Percentiles rank a stretch among this genome's conserved stretches.
phyloP scores from a whole-genome alignment of 106 monocot species.

The Apostasia shenzhenica region DNA sequence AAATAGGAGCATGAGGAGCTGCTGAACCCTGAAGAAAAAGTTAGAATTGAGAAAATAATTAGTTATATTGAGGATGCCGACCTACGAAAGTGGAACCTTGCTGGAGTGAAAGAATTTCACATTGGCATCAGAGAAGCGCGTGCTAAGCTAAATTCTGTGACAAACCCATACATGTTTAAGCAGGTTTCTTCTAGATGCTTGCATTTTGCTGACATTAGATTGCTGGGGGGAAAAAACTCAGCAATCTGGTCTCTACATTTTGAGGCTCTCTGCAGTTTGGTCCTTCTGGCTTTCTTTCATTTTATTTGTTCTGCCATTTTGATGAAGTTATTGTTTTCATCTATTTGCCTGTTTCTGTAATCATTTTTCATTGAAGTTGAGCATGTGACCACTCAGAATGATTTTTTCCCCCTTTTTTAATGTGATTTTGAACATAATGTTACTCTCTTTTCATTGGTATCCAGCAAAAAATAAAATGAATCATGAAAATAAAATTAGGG shows the following conservation, averaged over 20 bases:
- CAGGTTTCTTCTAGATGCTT: conserved; percentile 30
- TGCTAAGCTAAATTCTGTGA: conserved; percentile 58
- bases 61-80: conserved; percentile 60
- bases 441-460: too few relatives aligned
- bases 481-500: too few relatives aligned
- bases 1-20: conserved; percentile 15
- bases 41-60: conserved; percentile 32
- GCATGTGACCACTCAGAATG: too few relatives aligned
- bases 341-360: too few relatives aligned
- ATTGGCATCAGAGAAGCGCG: conserved; percentile 56
- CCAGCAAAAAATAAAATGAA: too few relatives aligned
- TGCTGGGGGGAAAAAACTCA: too few relatives aligned
- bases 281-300: background rate
- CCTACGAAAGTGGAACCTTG: conserved; percentile 35
- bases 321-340: background rate
- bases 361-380: too few relatives aligned
- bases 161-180: conserved; percentile 71
- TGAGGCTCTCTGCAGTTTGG: too few relatives aligned
- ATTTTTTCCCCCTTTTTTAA: too few relatives aligned
- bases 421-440: too few relatives aligned
- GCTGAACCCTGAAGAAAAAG: conserved; percentile 27
- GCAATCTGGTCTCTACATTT: too few relatives aligned
- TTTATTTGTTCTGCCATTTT: background rate
- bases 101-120: conserved; percentile 45
- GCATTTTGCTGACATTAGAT: too few relatives aligned